A percentile compares a stretch with the other conserved stretches of the same genome.
Evolutionary conservation across 331 rosid species (phyloP).

Genomic region (Malus hybrid): DNA sequence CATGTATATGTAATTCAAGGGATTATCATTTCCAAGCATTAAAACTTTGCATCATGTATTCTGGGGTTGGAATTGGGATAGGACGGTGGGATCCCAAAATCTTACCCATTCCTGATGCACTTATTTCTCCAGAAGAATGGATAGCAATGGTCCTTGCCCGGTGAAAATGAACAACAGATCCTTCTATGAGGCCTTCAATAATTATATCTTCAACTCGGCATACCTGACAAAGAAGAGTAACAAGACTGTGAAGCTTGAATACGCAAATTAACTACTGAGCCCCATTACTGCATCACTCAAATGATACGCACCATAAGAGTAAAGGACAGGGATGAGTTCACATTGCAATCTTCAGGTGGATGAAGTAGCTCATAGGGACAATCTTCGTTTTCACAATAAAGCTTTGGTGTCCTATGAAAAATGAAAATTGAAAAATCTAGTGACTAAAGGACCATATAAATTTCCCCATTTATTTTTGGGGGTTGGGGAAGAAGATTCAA

Average conservation of each 20-base stretch:
- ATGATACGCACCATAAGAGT: slow-evolving; percentile 46
- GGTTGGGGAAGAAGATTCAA: neutral
- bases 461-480: neutral
- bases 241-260: slow-evolving; percentile 15
- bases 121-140: slow-evolving; percentile 68
- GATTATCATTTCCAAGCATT: neutral
- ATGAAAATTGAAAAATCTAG: slow-evolving; percentile 14
- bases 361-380: slow-evolving; percentile 79
- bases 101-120: slow-evolving; percentile 93
- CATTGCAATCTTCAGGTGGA: slow-evolving; percentile 99
- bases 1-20: neutral
- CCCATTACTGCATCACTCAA: slow-evolving; percentile 8
- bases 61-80: neutral
- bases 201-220: slow-evolving; percentile 46
- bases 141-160: slow-evolving; percentile 85
- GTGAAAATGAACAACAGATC: slow-evolving; percentile 96
- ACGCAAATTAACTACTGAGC: slow-evolving; percentile 3
- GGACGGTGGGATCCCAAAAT: neutral
- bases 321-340: slow-evolving; percentile 86
- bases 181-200: slow-evolving; percentile 86
- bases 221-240: slow-evolving; percentile 24
- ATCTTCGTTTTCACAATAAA: slow-evolving; percentile 57
- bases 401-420: slow-evolving; percentile 67
- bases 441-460: slow-evolving; percentile 5
- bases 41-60: neutral